These are phyloP conservation scores for Claviceps monticola DNA, from an alignment of 2,329 filamentous ascomycete species.

Conservation along the genomic window DNA sequence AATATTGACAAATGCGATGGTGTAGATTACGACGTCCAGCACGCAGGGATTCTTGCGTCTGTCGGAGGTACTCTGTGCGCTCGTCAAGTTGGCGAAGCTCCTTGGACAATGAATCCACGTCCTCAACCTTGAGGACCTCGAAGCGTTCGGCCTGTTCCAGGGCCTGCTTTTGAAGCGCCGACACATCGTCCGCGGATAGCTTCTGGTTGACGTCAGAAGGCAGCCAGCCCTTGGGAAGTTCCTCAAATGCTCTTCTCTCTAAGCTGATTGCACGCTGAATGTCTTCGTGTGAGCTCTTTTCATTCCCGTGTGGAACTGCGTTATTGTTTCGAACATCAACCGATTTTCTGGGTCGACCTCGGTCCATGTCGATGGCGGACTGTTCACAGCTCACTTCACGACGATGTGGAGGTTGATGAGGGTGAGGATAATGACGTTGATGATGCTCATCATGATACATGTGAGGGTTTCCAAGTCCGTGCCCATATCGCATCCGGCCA, in stretches of 20 bases:
- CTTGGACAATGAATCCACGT: constrained; percentile 53
- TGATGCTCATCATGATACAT: constrained; percentile 26
- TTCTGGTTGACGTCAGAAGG: constrained; percentile 36
- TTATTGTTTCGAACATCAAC: constrained; percentile 27
- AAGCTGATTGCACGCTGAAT: constrained; percentile 31
- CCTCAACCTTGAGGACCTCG: constrained; percentile 46
- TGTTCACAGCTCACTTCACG: constrained; percentile 39
- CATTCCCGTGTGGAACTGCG: constrained; percentile 22
- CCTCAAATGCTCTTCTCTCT: constrained; percentile 45
- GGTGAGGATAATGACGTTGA: not conserved
- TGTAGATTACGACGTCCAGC: constrained; percentile 67
- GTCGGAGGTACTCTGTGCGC: constrained; percentile 63
- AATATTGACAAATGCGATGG: constrained; percentile 61
- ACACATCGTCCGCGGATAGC: constrained; percentile 34
- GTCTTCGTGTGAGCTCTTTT: constrained; percentile 11
- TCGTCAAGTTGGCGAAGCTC: constrained; percentile 67
- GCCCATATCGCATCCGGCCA: constrained; percentile 24
- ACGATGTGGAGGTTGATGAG: no score
- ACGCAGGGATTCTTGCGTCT: constrained; percentile 60
- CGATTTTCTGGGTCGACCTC: constrained; percentile 45
- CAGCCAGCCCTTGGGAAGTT: constrained; percentile 44
- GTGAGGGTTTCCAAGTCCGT: not conserved
- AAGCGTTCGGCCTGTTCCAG: constrained; percentile 48
- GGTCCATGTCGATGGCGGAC: constrained; percentile 41
- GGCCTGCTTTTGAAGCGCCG: constrained; percentile 43